These are phyloP conservation scores for Heliamphora exappendiculata DNA, from an alignment of 148 eudicot species.

Conservation along the genomic window DNA sequence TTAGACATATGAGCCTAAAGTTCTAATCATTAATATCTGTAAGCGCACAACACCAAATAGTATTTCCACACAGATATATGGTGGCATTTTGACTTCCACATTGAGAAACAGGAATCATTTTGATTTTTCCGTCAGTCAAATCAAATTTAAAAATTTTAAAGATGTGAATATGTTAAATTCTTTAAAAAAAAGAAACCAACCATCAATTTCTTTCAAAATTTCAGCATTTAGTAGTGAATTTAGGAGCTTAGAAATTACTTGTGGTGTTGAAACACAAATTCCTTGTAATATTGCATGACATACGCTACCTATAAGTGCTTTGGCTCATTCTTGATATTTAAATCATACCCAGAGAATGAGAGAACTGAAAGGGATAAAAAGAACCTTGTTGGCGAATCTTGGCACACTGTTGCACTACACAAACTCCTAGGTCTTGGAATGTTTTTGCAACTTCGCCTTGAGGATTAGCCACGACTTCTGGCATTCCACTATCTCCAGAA, in stretches of 20 bases:
- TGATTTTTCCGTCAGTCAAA: neutral
- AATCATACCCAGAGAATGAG: too few relatives aligned
- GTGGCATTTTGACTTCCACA: neutral
- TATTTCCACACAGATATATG: too few relatives aligned
- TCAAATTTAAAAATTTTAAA: neutral
- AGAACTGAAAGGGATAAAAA: neutral
- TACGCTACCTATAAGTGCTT: neutral
- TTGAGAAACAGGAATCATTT: neutral
- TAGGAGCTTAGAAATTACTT: neutral
- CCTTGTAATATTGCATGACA: too few relatives aligned
- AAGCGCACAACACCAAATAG: neutral
- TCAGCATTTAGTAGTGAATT: too few relatives aligned
- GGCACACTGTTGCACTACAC: constrained; percentile 97
- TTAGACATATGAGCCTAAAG: neutral
- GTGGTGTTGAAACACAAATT: neutral
- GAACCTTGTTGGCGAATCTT: constrained; percentile 99
- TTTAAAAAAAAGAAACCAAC: neutral
- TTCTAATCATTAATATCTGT: too few relatives aligned
- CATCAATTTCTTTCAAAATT: neutral
- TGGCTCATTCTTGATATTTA: neutral
- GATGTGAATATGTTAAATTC: neutral
- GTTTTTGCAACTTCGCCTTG: constrained; percentile 77
- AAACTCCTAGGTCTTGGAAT: constrained; percentile 93
- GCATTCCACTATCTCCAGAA: constrained; percentile 94
- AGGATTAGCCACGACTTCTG: constrained; percentile 94